These are phyloP conservation scores for Colletotrichum karsti DNA, from an alignment of 2,329 filamentous ascomycete species.

Conservation along the genomic window DNA sequence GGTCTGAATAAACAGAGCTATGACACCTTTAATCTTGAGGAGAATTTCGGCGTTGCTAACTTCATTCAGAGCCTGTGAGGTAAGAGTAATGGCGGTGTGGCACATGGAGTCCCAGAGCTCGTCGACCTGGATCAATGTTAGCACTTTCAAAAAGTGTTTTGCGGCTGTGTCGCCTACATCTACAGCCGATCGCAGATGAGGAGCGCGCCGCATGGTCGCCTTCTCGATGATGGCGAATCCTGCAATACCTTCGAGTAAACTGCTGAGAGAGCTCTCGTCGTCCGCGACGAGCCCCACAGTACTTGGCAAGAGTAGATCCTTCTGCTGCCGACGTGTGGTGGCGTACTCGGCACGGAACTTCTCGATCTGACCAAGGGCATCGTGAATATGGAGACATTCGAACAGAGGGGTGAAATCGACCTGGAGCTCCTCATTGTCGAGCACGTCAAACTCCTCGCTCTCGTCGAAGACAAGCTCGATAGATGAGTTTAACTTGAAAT, in stretches of 20 bases:
- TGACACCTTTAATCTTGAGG: constrained; percentile 92
- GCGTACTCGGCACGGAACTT: constrained; percentile 92
- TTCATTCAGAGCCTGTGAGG: constrained; percentile 78
- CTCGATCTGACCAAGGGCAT: constrained; percentile 90
- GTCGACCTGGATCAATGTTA: constrained; percentile 72
- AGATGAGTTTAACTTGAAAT: constrained; percentile 93
- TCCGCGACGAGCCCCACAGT: constrained; percentile 82
- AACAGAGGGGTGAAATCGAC: constrained; percentile 95
- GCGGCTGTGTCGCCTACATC: constrained; percentile 68
- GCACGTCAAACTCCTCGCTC: constrained; percentile 91
- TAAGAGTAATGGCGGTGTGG: constrained; percentile 82
- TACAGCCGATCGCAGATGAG: constrained; percentile 80
- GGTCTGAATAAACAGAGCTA: constrained; percentile 95
- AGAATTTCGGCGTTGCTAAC: constrained; percentile 90
- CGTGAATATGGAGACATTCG: constrained; percentile 95
- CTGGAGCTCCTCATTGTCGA: constrained; percentile 94
- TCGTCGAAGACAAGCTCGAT: constrained; percentile 97
- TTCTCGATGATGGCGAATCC: constrained; percentile 97
- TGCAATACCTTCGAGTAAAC: constrained; percentile 89
- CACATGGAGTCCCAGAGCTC: constrained; percentile 99
- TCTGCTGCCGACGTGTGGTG: constrained; percentile 89
- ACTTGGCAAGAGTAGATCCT: constrained; percentile 84
- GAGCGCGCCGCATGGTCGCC: constrained; percentile 87
- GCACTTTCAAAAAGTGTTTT: background rate
- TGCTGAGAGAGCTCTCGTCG: constrained; percentile 87